A percentile compares a stretch with the other conserved stretches of the same genome.
Evolutionary conservation across 2,329 filamentous ascomycete genomes (phyloP).

Genomic region (Apiospora arundinis): DNA sequence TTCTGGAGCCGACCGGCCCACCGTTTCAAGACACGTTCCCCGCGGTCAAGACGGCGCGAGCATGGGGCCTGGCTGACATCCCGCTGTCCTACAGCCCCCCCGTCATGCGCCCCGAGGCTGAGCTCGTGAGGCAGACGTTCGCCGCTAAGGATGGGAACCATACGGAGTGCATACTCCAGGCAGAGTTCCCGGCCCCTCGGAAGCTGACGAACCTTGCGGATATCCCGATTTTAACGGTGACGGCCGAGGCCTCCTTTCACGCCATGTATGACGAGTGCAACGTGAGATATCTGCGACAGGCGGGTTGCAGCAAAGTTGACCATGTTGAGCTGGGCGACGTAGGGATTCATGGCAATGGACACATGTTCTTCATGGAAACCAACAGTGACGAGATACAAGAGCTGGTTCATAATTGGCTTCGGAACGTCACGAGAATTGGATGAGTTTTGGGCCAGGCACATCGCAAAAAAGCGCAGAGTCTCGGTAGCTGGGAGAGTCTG

Average conservation of each 20-base stretch:
- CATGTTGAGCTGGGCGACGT: slow-evolving; percentile 45
- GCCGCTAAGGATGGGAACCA: slow-evolving; percentile 32
- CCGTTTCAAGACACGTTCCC: slow-evolving; percentile 51
- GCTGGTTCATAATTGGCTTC: neutral
- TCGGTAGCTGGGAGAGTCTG: neutral
- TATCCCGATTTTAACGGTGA: slow-evolving; percentile 47
- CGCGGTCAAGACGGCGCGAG: slow-evolving; percentile 41
- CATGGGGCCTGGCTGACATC: slow-evolving; percentile 51
- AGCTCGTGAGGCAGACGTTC: slow-evolving; percentile 38
- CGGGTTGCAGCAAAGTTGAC: slow-evolving; percentile 41
- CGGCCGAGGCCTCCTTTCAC: slow-evolving; percentile 52
- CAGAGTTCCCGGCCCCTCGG: slow-evolving; percentile 39
- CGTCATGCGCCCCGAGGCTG: slow-evolving; percentile 42
- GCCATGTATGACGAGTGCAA: slow-evolving; percentile 52
- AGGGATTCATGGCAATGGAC: slow-evolving; percentile 52
- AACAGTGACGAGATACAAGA: slow-evolving; percentile 48
- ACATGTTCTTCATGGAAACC: slow-evolving; percentile 56
- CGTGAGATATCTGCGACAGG: slow-evolving; percentile 49
- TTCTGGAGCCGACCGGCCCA: slow-evolving; percentile 54
- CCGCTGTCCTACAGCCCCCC: slow-evolving; percentile 49
- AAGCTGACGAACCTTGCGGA: slow-evolving; percentile 44
- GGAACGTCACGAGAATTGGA: neutral
- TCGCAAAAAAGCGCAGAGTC: neutral
- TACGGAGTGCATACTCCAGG: slow-evolving; percentile 41
- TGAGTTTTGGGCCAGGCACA: neutral